These are phyloP conservation scores for Hanseniaspora nectarophila DNA, from an alignment of 805 yeast genomes.

Conservation along the genomic window DNA sequence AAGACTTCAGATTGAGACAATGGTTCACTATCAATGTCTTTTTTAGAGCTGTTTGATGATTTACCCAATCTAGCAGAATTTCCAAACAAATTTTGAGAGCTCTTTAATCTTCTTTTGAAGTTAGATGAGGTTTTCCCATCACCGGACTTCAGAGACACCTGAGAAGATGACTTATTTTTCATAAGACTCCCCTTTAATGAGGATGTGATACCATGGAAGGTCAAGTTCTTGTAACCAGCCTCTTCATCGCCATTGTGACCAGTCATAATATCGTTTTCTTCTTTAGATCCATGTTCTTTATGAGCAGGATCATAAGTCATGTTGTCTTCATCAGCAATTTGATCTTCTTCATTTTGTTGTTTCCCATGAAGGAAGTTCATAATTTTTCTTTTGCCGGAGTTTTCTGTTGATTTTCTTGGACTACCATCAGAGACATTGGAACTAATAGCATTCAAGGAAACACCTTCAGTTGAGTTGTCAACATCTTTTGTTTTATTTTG, in stretches of 20 bases:
- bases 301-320: conserved; percentile 5
- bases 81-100: background rate
- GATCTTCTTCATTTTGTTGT: background rate
- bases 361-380: background rate
- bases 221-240: conserved; percentile 24
- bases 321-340: conserved; percentile 10
- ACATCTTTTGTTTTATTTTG: conserved; percentile 1
- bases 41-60: background rate
- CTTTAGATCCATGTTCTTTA: background rate
- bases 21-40: background rate
- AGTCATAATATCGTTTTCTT: conserved; percentile 6
- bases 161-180: background rate
- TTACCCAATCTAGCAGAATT: conserved; percentile 1
- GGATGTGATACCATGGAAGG: conserved; percentile 26
- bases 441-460: background rate
- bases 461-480: background rate
- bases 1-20: background rate
- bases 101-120: background rate
- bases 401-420: background rate
- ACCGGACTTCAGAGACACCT: background rate
- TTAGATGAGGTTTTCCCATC: background rate
- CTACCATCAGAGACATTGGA: background rate
- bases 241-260: conserved; percentile 20
- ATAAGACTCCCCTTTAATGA: conserved; percentile 17
- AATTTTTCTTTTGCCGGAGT: background rate